These are phyloP conservation scores for Mentha longifolia DNA, from an alignment of 257 asterid species.

Conservation along the genomic window DNA sequence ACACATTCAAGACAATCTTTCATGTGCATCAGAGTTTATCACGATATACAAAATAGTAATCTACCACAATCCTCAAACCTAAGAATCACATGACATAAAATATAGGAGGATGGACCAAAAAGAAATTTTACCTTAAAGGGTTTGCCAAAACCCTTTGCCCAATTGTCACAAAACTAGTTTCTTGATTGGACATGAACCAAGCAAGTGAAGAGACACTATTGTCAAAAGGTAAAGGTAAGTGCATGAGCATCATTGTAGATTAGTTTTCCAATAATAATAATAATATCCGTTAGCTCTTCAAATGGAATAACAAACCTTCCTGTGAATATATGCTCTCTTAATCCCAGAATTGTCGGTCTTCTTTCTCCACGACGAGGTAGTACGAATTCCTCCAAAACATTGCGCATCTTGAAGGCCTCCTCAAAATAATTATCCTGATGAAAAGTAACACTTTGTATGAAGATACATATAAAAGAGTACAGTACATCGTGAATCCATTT, in stretches of 20 bases:
- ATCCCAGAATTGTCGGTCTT: slow-evolving; percentile 88
- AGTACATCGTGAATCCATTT: slow-evolving; percentile 10
- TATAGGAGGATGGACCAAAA: slow-evolving; percentile 18
- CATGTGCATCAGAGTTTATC: too few species aligned
- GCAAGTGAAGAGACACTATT: slow-evolving; percentile 97
- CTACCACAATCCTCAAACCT: neutral
- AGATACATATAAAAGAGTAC: neutral
- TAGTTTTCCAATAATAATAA: neutral
- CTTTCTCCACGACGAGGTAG: slow-evolving; percentile 74
- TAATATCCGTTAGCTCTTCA: slow-evolving; percentile 18
- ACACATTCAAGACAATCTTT: too few species aligned
- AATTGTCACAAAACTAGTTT: slow-evolving; percentile 95
- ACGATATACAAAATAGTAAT: too few species aligned
- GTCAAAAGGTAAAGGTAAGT: slow-evolving; percentile 43
- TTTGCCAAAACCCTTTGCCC: slow-evolving; percentile 95
- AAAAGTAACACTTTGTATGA: slow-evolving; percentile 24
- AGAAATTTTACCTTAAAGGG: slow-evolving; percentile 70
- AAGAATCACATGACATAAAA: neutral
- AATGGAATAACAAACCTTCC: slow-evolving; percentile 75
- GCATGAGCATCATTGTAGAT: slow-evolving; percentile 8
- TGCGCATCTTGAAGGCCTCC: slow-evolving; percentile 99
- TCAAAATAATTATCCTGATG: slow-evolving; percentile 91
- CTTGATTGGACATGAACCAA: slow-evolving; percentile 99
- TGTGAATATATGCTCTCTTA: slow-evolving; percentile 97
- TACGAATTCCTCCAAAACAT: slow-evolving; percentile 81